phyloP scores from a whole-genome alignment of 1,284 basidiomycete species.

The Heterobasidion annosum region DNA sequence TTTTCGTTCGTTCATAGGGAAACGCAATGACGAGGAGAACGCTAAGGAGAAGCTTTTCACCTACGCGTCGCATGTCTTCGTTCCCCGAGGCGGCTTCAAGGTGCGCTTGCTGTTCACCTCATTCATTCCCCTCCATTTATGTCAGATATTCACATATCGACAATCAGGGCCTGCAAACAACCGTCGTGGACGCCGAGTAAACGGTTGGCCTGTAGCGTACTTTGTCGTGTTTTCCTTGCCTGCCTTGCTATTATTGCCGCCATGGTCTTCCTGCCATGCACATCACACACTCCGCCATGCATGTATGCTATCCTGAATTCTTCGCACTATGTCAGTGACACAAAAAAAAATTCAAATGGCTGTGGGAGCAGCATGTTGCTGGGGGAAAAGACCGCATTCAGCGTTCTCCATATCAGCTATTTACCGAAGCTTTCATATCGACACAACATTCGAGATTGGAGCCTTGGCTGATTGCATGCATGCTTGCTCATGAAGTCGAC shows the following conservation, averaged over 20 bases:
- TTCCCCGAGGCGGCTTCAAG: constrained; percentile 67
- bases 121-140: background rate
- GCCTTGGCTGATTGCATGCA: background rate
- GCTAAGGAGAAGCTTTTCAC: constrained; percentile 97
- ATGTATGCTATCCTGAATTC: constrained; percentile 5
- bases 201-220: background rate
- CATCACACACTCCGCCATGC: constrained; percentile 5
- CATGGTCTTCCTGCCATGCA: background rate
- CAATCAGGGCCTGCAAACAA: constrained; percentile 72
- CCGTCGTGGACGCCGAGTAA: constrained; percentile 71
- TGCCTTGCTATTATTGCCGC: constrained; percentile 1
- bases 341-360: background rate
- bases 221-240: background rate
- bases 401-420: too few relatives aligned
- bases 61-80: constrained; percentile 77
- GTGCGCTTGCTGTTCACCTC: constrained; percentile 27
- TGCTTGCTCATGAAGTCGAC: background rate
- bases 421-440: background rate
- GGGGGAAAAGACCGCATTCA: background rate
- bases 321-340: background rate
- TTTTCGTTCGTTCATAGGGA: constrained; percentile 35
- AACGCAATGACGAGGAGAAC: constrained; percentile 91
- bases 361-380: background rate
- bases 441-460: background rate
- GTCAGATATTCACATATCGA: background rate